These are phyloP conservation scores for Candida chauliodis DNA, from an alignment of 805 yeast genomes.

Conservation along the genomic window DNA sequence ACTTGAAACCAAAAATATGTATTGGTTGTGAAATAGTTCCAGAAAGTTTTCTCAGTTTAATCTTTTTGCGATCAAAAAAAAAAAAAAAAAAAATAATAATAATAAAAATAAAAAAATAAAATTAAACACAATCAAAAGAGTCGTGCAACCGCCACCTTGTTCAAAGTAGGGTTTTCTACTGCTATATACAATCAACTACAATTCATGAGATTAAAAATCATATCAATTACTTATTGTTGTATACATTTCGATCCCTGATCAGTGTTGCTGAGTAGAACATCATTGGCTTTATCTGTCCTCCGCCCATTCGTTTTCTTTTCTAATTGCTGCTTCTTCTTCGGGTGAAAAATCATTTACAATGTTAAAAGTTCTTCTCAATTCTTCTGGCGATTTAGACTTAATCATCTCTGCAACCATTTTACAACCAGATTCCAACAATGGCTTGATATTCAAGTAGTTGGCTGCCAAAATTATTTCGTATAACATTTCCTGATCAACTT, in stretches of 20 bases:
- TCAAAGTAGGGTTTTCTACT: no score
- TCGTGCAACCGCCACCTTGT: no score
- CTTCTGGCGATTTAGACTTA: slow-evolving; percentile 75
- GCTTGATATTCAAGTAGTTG: slow-evolving; percentile 71
- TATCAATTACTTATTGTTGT: no score
- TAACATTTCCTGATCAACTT: slow-evolving; percentile 89
- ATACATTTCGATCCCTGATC: no score
- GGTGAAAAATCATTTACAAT: slow-evolving; percentile 81
- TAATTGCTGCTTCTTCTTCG: slow-evolving; percentile 84
- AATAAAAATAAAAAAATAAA: neutral
- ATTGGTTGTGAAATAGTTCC: no score
- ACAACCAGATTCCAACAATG: slow-evolving; percentile 74
- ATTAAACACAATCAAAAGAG: no score
- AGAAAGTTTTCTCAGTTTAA: no score
- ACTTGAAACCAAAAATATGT: no score
- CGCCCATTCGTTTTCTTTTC: slow-evolving; percentile 89
- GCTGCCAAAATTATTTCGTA: slow-evolving; percentile 82
- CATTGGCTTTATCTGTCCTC: slow-evolving; percentile 82
- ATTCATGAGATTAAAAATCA: no score
- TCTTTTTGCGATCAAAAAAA: slow-evolving; percentile 6
- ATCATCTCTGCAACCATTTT: slow-evolving; percentile 83
- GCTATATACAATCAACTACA: no score
- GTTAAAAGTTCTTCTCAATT: slow-evolving; percentile 74
- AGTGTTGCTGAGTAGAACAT: no score
- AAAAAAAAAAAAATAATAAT: neutral